Conservation (phyloP, 176 grass and related monocot species). For the Avena eriantha region DNA sequence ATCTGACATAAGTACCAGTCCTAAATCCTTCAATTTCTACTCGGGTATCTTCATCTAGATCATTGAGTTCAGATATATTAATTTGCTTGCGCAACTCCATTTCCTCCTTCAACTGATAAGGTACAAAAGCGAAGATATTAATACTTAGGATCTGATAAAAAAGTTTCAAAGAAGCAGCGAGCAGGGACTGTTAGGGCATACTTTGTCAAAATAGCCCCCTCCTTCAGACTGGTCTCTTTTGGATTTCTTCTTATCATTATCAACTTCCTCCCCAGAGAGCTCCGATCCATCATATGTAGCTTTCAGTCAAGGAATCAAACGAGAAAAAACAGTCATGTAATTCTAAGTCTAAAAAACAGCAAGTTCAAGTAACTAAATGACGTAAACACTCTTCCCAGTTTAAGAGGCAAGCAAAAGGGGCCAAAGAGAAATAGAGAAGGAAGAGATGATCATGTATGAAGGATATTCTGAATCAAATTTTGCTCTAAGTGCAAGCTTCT, state of each 20-base stretch:
- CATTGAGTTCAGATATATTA: constrained; percentile 82
- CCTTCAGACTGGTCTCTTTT: constrained; percentile 60
- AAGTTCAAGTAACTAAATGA: constrained; percentile 1
- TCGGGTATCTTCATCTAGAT: constrained; percentile 85
- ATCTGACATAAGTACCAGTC: constrained; percentile 84
- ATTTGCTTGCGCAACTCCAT: constrained; percentile 86
- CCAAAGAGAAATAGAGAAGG: constrained; percentile 31
- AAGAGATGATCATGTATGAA: constrained; percentile 40
- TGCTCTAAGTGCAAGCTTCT: constrained; percentile 84
- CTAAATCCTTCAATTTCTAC: constrained; percentile 92
- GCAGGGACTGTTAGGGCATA: constrained; percentile 43
- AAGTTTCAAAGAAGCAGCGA: constrained; percentile 18
- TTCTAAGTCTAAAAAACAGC: background rate
- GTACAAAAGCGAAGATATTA: constrained; percentile 34
- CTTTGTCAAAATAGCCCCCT: constrained; percentile 90
- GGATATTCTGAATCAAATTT: constrained; percentile 98
- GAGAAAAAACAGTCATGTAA: background rate
- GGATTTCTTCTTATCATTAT: constrained; percentile 65
- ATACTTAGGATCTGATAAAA: constrained; percentile 13
- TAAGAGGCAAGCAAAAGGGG: constrained; percentile 37
- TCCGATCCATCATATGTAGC: constrained; percentile 80
- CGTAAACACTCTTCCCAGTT: background rate
- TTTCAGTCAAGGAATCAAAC: constrained; percentile 70
- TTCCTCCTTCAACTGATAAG: constrained; percentile 85
- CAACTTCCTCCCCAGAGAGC: constrained; percentile 62